Percentiles rank a stretch among this genome's conserved stretches.
Evolutionary conservation across 2,329 filamentous ascomycete species (phyloP).

Genomic region (Xylariaceae sp.): DNA sequence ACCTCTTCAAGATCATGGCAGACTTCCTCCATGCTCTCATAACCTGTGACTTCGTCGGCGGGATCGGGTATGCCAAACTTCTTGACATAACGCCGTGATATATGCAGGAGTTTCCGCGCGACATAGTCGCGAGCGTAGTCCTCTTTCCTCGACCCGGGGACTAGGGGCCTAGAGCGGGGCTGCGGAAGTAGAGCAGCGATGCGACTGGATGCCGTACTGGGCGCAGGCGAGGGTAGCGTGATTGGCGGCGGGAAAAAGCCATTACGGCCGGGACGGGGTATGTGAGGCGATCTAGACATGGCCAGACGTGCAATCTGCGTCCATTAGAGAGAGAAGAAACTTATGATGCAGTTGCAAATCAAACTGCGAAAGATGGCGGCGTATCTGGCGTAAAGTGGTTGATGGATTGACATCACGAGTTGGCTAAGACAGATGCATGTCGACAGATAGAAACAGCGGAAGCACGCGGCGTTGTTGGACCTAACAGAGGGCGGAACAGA

Average conservation of each 20-base stretch:
- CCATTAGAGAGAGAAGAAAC: background rate
- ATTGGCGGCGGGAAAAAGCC: conserved; percentile 46
- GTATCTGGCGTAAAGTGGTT: no score
- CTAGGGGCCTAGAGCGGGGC: conserved; percentile 50
- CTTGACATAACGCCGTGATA: conserved; percentile 58
- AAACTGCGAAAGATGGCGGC: no score
- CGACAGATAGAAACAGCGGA: no score
- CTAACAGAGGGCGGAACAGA: no score
- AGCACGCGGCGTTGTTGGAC: no score
- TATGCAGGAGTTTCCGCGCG: conserved; percentile 48
- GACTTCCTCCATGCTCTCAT: conserved; percentile 62
- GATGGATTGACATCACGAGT: no score
- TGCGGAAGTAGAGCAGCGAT: conserved; percentile 46
- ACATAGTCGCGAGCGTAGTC: conserved; percentile 56
- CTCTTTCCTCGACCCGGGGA: conserved; percentile 56
- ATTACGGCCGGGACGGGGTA: conserved; percentile 31
- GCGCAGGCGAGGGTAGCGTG: conserved; percentile 52
- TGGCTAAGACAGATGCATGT: no score
- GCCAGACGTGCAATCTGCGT: conserved; percentile 2
- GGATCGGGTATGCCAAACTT: conserved; percentile 48
- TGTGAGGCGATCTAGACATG: conserved; percentile 26
- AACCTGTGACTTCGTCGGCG: conserved; percentile 48
- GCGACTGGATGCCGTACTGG: conserved; percentile 45
- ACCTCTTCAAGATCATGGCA: conserved; percentile 70
- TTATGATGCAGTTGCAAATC: no score